These are phyloP conservation scores for Claviceps humidiphila DNA, from an alignment of 2,329 filamentous ascomycete genomes.

Conservation along the genomic window DNA sequence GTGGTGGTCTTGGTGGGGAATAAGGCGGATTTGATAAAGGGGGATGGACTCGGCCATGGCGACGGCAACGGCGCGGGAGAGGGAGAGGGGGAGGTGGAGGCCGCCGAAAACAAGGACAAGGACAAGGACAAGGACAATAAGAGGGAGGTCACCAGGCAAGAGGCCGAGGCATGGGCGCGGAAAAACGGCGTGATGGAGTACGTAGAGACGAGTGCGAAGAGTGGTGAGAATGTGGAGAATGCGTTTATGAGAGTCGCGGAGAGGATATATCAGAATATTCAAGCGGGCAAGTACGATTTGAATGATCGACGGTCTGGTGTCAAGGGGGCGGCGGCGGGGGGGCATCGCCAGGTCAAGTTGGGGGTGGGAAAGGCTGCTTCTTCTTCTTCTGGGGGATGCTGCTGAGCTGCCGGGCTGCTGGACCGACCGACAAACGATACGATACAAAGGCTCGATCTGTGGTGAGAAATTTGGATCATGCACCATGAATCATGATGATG, in stretches of 20 bases:
- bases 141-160: conserved; percentile 66
- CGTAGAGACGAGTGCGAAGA: conserved; percentile 93
- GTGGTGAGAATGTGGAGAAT: conserved; percentile 81
- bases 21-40: conserved; percentile 61
- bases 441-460: not conserved
- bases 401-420: conserved; percentile 20
- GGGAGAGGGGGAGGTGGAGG: no score
- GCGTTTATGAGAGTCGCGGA: conserved; percentile 91
- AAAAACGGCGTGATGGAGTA: conserved; percentile 81
- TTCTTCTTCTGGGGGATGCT: conserved; percentile 32
- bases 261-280: conserved; percentile 92
- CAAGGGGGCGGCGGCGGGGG: conserved; percentile 51
- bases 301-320: conserved; percentile 88
- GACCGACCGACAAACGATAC: not conserved
- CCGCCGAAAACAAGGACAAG: no score
- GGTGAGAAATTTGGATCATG: not conserved
- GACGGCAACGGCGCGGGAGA: conserved; percentile 15
- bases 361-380: conserved; percentile 24
- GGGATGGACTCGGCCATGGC: not conserved
- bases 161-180: conserved; percentile 82
- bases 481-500: not conserved
- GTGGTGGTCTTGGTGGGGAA: conserved; percentile 92
- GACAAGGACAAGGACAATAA: conserved; percentile 38
- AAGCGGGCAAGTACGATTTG: conserved; percentile 86
- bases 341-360: conserved; percentile 33